Conservation (phyloP, 768 basidiomycete genomes). For the Agrocybe praecox region DNA sequence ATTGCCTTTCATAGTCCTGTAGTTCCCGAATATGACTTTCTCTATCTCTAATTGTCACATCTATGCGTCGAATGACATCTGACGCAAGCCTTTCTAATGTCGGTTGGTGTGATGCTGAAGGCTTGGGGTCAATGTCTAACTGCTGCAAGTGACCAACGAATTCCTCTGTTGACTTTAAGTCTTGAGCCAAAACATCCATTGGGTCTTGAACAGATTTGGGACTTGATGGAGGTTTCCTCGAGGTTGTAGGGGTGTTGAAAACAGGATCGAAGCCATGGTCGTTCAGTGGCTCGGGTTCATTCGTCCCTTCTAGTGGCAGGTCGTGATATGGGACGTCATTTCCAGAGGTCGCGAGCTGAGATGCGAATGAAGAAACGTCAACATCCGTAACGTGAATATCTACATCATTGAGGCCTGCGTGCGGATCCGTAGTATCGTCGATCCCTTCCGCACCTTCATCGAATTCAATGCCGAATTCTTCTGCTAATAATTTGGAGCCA, state of each 20-base stretch:
- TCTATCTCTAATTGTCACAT: slow-evolving; percentile 74
- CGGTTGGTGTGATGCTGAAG: slow-evolving; percentile 38
- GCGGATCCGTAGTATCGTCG: slow-evolving; percentile 42
- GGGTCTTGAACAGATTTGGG: slow-evolving; percentile 54
- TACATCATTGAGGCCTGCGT: slow-evolving; percentile 27
- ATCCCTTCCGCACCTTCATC: slow-evolving; percentile 87
- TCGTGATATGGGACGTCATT: slow-evolving; percentile 31
- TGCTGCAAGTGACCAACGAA: slow-evolving; percentile 74
- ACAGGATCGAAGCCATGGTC: slow-evolving; percentile 39
- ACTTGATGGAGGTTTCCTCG: slow-evolving; percentile 29
- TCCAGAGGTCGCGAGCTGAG: slow-evolving; percentile 35
- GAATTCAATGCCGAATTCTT: slow-evolving; percentile 89
- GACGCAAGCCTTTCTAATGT: slow-evolving; percentile 72
- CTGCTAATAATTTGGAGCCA: slow-evolving; percentile 77
- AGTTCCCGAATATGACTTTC: slow-evolving; percentile 83
- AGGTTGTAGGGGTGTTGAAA: slow-evolving; percentile 39
- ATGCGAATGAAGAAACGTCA: slow-evolving; percentile 42
- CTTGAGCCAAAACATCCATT: slow-evolving; percentile 71
- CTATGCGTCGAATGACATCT: slow-evolving; percentile 75
- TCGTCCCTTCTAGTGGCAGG: slow-evolving; percentile 26
- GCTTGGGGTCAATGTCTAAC: slow-evolving; percentile 57
- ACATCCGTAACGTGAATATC: slow-evolving; percentile 32
- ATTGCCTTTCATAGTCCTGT: slow-evolving; percentile 77
- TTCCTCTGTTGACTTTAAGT: slow-evolving; percentile 76
- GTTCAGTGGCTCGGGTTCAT: slow-evolving; percentile 28